phyloP scores from a whole-genome alignment of 208 protist species.

The Acanthamoeba quina region DNA sequence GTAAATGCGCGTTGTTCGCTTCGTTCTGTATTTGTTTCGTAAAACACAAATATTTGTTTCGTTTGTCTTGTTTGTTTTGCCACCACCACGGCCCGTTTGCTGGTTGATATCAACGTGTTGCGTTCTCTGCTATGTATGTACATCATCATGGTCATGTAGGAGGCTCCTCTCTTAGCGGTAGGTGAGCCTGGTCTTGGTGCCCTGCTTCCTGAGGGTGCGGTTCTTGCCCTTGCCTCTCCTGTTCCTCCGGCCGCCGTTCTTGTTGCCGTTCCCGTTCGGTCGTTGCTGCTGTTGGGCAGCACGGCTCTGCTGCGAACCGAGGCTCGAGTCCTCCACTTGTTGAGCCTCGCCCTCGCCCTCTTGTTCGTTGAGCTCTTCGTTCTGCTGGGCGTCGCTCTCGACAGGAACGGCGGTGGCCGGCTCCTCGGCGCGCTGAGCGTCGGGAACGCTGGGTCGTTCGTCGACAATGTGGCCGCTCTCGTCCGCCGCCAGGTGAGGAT shows the following conservation, averaged over 20 bases:
- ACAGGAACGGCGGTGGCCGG: neutral
- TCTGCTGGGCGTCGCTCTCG: neutral
- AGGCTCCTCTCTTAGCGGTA: neutral
- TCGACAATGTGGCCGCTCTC: neutral
- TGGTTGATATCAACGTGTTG: neutral
- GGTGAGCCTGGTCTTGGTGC: constrained; percentile 6
- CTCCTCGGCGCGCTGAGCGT: neutral
- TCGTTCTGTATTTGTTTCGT: neutral
- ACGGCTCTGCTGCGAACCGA: neutral
- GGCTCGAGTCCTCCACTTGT: neutral
- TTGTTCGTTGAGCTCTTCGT: neutral
- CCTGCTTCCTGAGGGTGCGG: constrained; percentile 29
- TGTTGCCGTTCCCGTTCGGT: neutral
- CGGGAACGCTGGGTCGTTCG: neutral
- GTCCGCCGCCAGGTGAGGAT: neutral
- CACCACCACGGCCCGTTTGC: too few relatives aligned
- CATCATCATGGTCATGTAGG: neutral
- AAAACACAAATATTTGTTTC: neutral
- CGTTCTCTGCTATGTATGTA: neutral
- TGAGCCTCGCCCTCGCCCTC: neutral
- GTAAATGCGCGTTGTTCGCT: neutral
- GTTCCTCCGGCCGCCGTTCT: neutral
- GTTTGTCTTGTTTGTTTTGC: neutral
- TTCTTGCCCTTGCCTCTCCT: constrained; percentile 30
- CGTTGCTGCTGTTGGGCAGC: neutral